Conservation (phyloP, 2,329 filamentous ascomycete genomes). For the Plenodomus biglobosus region DNA sequence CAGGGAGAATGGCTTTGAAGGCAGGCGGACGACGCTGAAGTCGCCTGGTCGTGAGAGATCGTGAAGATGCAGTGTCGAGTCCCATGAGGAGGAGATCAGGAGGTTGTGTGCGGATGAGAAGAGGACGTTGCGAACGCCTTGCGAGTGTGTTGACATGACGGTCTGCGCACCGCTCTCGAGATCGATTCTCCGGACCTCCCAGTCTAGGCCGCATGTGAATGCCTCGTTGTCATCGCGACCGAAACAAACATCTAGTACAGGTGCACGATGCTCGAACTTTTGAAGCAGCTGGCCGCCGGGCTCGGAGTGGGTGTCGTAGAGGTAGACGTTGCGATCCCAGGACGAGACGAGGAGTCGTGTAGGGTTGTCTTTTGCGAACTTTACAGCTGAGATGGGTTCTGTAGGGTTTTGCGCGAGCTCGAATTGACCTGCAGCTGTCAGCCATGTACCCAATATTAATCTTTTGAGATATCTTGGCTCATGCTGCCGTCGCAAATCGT, state of each 20-base stretch:
- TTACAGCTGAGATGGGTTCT: conserved; percentile 84
- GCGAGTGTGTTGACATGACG: conserved; percentile 74
- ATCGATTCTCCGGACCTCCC: conserved; percentile 80
- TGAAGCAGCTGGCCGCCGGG: conserved; percentile 66
- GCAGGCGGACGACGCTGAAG: conserved; percentile 70
- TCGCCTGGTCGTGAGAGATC: conserved; percentile 57
- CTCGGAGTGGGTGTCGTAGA: conserved; percentile 72
- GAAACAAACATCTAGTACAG: conserved; percentile 90
- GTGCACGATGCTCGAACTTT: conserved; percentile 78
- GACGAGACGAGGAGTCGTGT: conserved; percentile 83
- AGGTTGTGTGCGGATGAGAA: conserved; percentile 76
- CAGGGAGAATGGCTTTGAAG: conserved; percentile 86
- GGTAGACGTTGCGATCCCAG: conserved; percentile 90
- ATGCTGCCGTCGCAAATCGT: background rate
- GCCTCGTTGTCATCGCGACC: conserved; percentile 79
- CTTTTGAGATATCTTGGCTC: background rate
- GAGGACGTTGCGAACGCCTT: conserved; percentile 79
- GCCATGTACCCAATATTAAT: background rate
- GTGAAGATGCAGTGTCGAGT: conserved; percentile 85
- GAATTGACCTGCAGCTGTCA: conserved; percentile 60
- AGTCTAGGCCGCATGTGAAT: conserved; percentile 84
- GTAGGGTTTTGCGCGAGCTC: conserved; percentile 78
- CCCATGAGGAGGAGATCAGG: conserved; percentile 90
- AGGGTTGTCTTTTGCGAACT: conserved; percentile 77
- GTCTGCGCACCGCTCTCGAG: conserved; percentile 71